These are phyloP conservation scores for Umbelopsis sp. DNA, from an alignment of 371 early-diverging fungal species.

Conservation along the genomic window DNA sequence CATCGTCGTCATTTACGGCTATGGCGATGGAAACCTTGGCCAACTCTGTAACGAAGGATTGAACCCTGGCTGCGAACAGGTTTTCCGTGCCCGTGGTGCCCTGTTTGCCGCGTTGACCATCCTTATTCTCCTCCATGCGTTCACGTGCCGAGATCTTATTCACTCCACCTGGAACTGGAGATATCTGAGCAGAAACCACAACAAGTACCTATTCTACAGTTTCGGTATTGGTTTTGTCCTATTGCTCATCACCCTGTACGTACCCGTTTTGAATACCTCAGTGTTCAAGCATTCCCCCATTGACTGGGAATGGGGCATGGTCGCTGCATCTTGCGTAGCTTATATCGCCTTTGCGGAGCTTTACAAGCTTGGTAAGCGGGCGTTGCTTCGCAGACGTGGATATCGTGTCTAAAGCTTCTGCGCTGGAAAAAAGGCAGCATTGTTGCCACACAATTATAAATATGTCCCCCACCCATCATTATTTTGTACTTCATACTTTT, in stretches of 20 bases:
- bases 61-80: constrained; percentile 61
- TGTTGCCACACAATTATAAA: background rate
- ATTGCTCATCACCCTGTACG: constrained; percentile 66
- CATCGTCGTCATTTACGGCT: constrained; percentile 65
- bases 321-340: constrained; percentile 57
- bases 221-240: constrained; percentile 57
- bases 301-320: constrained; percentile 80
- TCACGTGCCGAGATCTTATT: constrained; percentile 73
- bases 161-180: constrained; percentile 54
- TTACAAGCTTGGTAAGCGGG: constrained; percentile 36
- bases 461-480: background rate
- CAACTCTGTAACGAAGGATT: constrained; percentile 63
- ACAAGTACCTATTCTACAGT: constrained; percentile 61
- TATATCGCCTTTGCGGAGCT: constrained; percentile 64
- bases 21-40: constrained; percentile 65
- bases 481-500: too few species aligned
- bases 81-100: constrained; percentile 77
- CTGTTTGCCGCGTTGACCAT: constrained; percentile 70
- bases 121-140: constrained; percentile 69
- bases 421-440: background rate
- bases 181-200: constrained; percentile 50
- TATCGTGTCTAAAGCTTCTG: background rate
- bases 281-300: constrained; percentile 73
- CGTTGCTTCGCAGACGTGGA: background rate
- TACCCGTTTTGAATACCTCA: constrained; percentile 68